These are phyloP conservation scores for Termitomyces eurrhizus DNA, from an alignment of 768 basidiomycete genomes.

Conservation along the genomic window DNA sequence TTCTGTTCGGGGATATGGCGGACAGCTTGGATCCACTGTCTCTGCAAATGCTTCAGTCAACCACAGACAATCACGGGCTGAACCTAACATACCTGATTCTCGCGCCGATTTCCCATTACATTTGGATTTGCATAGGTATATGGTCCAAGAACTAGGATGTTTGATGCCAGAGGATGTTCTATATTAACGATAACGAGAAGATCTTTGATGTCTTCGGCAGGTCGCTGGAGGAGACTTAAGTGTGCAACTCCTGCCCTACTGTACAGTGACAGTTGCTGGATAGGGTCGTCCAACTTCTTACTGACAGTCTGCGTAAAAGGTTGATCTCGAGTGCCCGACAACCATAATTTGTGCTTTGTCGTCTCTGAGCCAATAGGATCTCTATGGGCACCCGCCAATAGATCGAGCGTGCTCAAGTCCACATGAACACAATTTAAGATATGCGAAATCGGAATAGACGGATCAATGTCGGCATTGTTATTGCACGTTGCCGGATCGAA, in stretches of 20 bases:
- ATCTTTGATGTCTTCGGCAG: background rate
- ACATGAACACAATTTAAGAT: slow-evolving; percentile 40
- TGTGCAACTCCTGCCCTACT: background rate
- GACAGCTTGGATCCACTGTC: slow-evolving; percentile 46
- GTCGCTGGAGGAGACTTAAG: background rate
- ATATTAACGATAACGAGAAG: background rate
- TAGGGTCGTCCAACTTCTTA: background rate
- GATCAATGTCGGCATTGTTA: slow-evolving; percentile 35
- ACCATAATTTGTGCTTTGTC: background rate
- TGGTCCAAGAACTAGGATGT: background rate
- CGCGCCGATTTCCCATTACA: too few species aligned
- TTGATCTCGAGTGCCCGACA: background rate
- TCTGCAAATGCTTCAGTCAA: slow-evolving; percentile 24
- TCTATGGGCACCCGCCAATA: slow-evolving; percentile 22
- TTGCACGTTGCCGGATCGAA: slow-evolving; percentile 32
- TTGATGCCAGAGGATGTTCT: background rate
- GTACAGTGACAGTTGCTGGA: background rate
- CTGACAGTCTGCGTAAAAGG: background rate
- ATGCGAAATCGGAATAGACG: slow-evolving; percentile 37
- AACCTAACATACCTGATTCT: background rate
- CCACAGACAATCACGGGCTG: background rate
- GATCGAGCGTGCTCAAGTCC: slow-evolving; percentile 40
- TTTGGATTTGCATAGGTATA: too few species aligned
- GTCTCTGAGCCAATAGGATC: background rate
- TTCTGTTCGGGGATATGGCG: slow-evolving; percentile 49